These are phyloP conservation scores for Nicotiana paniculata DNA, from an alignment of 257 asterid species.

Conservation along the genomic window DNA sequence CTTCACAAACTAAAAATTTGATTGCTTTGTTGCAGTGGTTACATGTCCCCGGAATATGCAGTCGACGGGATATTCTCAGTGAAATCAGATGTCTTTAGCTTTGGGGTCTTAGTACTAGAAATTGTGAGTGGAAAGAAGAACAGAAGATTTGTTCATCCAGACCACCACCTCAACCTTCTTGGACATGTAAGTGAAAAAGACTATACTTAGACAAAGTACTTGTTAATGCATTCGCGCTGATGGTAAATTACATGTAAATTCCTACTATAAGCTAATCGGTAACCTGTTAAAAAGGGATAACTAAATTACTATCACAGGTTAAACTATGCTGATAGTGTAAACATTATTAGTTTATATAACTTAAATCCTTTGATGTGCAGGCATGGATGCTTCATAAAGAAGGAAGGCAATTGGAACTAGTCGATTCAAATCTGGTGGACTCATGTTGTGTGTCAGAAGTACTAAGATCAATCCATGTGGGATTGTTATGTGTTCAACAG, in stretches of 20 bases:
- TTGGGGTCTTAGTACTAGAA: constrained; percentile 24
- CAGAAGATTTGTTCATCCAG: constrained; percentile 17
- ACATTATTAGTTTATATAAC: neutral
- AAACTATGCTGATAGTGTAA: neutral
- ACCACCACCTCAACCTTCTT: constrained; percentile 20
- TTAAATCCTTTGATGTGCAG: neutral
- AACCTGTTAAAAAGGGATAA: neutral
- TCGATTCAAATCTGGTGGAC: constrained; percentile 8
- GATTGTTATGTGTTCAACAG: constrained; percentile 31
- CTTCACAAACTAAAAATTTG: too few species aligned
- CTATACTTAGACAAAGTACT: neutral
- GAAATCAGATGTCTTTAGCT: constrained; percentile 32
- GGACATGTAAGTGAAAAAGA: constrained; percentile 17
- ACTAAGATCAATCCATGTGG: constrained; percentile 27
- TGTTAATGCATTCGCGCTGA: neutral
- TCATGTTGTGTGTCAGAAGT: constrained; percentile 3
- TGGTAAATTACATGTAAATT: neutral
- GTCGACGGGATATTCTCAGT: constrained; percentile 20
- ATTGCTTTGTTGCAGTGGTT: constrained; percentile 9
- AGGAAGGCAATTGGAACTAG: constrained; percentile 16
- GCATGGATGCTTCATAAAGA: constrained; percentile 25
- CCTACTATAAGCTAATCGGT: neutral
- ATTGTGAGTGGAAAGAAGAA: constrained; percentile 23
- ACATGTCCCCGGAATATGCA: constrained; percentile 25
- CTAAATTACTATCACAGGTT: neutral